These are phyloP conservation scores for Prosopis cineraria DNA, from an alignment of 306 rosid species.

Conservation along the genomic window DNA sequence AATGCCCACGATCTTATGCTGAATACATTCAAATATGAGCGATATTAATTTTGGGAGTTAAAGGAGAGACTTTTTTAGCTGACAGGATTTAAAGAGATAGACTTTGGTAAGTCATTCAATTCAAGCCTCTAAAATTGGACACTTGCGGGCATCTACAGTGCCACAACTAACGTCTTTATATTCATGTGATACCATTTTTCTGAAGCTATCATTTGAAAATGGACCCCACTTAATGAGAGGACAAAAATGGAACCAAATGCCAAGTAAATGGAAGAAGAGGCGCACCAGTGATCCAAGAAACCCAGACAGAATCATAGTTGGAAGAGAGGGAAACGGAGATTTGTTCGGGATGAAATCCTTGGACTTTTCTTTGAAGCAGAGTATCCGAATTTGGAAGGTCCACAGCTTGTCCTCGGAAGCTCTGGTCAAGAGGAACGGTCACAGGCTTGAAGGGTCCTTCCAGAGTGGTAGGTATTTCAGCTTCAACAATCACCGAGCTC, in stretches of 20 bases:
- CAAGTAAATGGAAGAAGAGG: neutral
- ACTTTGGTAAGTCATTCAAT: neutral
- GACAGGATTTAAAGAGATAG: neutral
- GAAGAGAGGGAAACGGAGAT: conserved; percentile 81
- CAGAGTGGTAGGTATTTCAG: conserved; percentile 55
- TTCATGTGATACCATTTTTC: conserved; percentile 1
- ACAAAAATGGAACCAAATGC: neutral
- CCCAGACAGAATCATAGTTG: conserved; percentile 63
- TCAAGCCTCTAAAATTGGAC: neutral
- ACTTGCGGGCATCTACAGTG: neutral
- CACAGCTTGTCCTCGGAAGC: conserved; percentile 70
- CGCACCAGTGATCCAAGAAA: conserved; percentile 90
- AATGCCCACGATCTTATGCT: neutral
- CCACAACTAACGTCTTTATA: neutral
- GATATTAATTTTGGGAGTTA: neutral
- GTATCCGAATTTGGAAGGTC: conserved; percentile 79
- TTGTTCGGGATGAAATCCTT: conserved; percentile 72
- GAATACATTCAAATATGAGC: neutral
- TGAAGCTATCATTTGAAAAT: neutral
- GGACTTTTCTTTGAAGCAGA: conserved; percentile 55
- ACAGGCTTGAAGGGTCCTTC: conserved; percentile 92
- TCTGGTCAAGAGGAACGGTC: conserved; percentile 67
- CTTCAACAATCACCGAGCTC: conserved; percentile 35
- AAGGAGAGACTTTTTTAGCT: neutral
- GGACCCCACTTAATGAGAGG: neutral